Base-by-base conservation (phyloP, 2,329 filamentous ascomycete genomes). In the Celoporthe dispersa region DNA sequence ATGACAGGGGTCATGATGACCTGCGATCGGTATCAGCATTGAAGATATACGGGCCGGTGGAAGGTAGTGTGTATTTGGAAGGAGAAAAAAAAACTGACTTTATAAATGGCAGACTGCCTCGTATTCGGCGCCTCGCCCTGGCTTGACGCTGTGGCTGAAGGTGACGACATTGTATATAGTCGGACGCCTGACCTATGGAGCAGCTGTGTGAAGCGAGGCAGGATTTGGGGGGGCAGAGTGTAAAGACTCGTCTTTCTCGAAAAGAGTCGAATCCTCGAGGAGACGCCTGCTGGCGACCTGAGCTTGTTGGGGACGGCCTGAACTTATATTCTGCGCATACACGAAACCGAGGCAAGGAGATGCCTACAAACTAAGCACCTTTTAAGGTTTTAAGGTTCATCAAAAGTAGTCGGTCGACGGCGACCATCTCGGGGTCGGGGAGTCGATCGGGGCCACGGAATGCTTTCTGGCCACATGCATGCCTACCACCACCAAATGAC, bases 1-100 rank as follows among this genome's bases (percentile, higher is more conserved):
- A 88, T 84, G 72, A 92, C 74, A 9, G 91, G 90, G 0, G 89
- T 90, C 79, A 91, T 83, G 74, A 92, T 74, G 28, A 82, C 68
- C 84, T 86, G 69, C 19, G 48, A 25, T 2, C 25, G 37, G 3
- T 35, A 25, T 65, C 16, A 72, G 51, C 41, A 55, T 37, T 16
- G 22, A 35, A 28, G 6, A 55, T 53, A 41, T 33, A 57, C 16
- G 19, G 57, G n/a, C 51, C 25, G 31, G 3, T 39, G 2, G 22
- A 19, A 33, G 5, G 8, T 8, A 28, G 60, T 28, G 31, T 63
- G 35, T 14, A 25, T 37, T 11, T 39, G 16, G 9, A 63, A 39
- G n/a, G n/a, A n/a, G n/a, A n/a, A 28, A 6, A 35, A 14, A 16
- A 12, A 7, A 53, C 48, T 70, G 48, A 76, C 75, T 61, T 75